Evolutionary conservation across 2,329 filamentous ascomycete genomes (phyloP).

Genomic region (Diplodia corticola): DNA sequence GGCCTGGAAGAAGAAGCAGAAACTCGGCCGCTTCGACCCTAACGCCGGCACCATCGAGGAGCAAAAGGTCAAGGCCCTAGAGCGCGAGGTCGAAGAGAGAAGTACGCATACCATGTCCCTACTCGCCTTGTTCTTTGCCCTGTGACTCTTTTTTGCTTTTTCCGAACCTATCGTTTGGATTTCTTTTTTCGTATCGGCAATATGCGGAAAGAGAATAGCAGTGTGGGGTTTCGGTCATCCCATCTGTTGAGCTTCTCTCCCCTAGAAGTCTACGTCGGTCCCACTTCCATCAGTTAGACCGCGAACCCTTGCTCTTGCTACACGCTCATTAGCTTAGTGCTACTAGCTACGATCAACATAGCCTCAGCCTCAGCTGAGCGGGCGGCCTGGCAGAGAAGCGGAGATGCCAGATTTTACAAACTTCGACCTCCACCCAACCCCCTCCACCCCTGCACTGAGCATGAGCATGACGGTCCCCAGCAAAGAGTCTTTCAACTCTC

Average conservation of each 20-base stretch:
- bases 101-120: slow-evolving; percentile 41
- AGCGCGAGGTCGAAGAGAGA: slow-evolving; percentile 68
- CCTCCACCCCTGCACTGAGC: neutral
- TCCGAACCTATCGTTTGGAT: neutral
- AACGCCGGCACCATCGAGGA: slow-evolving; percentile 72
- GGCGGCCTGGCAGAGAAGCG: too few species aligned
- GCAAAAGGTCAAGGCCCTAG: slow-evolving; percentile 67
- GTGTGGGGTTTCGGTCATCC: neutral
- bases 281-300: neutral
- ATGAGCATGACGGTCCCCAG: neutral
- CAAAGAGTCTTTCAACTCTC: neutral
- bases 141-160: neutral
- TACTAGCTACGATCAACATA: neutral
- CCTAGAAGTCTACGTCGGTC: neutral
- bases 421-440: neutral
- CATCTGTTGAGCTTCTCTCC: neutral
- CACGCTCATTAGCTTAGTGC: neutral
- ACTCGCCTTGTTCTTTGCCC: neutral
- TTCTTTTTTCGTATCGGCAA: neutral
- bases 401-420: neutral
- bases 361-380: neutral
- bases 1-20: slow-evolving; percentile 92
- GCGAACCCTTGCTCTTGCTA: neutral
- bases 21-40: slow-evolving; percentile 94
- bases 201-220: neutral